phyloP scores from a whole-genome alignment of 169 alveolate genomes.

The Pseudocohnilembus persalinus region DNA sequence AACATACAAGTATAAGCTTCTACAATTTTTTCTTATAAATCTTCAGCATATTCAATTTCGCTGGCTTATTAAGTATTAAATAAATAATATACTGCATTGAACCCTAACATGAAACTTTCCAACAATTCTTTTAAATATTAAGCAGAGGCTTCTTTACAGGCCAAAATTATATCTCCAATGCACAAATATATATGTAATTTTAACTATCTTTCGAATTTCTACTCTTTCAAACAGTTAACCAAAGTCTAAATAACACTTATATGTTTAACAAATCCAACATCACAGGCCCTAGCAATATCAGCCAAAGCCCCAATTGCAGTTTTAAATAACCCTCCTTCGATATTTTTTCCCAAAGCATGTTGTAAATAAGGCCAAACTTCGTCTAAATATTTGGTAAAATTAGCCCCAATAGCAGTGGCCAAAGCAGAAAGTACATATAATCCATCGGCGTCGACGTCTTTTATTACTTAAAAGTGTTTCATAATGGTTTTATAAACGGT shows the following conservation, averaged over 20 bases:
- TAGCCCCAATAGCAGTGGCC: slow-evolving; percentile 5
- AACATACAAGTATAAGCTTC: slow-evolving; percentile 20
- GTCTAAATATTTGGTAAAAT: slow-evolving; percentile 12
- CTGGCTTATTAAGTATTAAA: neutral
- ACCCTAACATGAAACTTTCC: slow-evolving; percentile 5
- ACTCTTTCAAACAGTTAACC: neutral
- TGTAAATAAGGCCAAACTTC: slow-evolving; percentile 13
- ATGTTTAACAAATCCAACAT: neutral
- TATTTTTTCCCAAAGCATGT: slow-evolving; percentile 1
- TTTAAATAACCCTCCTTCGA: slow-evolving; percentile 14
- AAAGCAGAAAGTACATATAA: slow-evolving; percentile 11
- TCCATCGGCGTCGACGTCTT: slow-evolving; percentile 27
- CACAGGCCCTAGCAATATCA: slow-evolving; percentile 25
- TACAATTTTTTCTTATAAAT: slow-evolving; percentile 11
- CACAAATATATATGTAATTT: slow-evolving; percentile 13
- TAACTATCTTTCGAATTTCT: slow-evolving; percentile 4
- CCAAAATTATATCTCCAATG: slow-evolving; percentile 18
- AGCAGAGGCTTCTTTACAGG: slow-evolving; percentile 6
- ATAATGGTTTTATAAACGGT: neutral
- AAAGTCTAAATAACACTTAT: slow-evolving; percentile 5
- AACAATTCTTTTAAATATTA: neutral
- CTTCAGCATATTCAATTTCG: slow-evolving; percentile 14
- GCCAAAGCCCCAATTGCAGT: slow-evolving; percentile 26
- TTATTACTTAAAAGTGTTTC: neutral
- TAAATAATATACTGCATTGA: neutral